Evolutionary conservation across 2,329 filamentous ascomycete species (phyloP), one percentile per base, ranked within the genome.

Genomic region (Endocalyx cinctus): DNA sequence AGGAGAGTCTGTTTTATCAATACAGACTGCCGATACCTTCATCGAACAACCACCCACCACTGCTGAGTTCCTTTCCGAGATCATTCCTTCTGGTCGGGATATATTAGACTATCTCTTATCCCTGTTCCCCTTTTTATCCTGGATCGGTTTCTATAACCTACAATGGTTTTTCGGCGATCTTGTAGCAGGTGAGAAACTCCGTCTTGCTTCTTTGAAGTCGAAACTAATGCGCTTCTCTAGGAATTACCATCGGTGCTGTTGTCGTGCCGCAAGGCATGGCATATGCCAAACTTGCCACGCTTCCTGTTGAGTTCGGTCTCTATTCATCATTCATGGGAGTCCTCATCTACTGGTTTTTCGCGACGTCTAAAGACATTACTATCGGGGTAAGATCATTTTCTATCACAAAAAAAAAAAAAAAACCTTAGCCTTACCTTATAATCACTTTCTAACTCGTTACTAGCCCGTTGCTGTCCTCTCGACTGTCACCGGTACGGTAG

Each of bases 261-360:
- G 88, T 96, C 17, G 86, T 97, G n/a, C 90, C 90, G 5, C 90
- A 97, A 57, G 84, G 87, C 42, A 96, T 97, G 90, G 89, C 90
- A 1, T 97, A 97, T 62, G 89, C 90, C 18, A 70, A 81, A 41
- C 72, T 97, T 17, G 90, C 90, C 27, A 74, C 82, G 40, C 71
- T 97, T n/a, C 72, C 77, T 1, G 76, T 83, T 5, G 73, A 97
- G 55, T 97, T 82, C 52, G 90, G 90, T 33, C 74, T 97, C 1
- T 94, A 94, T 62, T 92, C 90, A 1, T 96, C 90, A 0, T 97
- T 98, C 56, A 92, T 96, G 74, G 92, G 90, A 31, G 89, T 94
- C 12, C 60, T 95, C 42, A 72, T 95, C 41, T 98, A 98, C 63
- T 97, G 90, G 90, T 84, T 96, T 55, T 97, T 97, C 54, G 92